These are phyloP conservation scores for Leavenworthia alabamica DNA, from an alignment of 345 rosid species.

Conservation along the genomic window DNA sequence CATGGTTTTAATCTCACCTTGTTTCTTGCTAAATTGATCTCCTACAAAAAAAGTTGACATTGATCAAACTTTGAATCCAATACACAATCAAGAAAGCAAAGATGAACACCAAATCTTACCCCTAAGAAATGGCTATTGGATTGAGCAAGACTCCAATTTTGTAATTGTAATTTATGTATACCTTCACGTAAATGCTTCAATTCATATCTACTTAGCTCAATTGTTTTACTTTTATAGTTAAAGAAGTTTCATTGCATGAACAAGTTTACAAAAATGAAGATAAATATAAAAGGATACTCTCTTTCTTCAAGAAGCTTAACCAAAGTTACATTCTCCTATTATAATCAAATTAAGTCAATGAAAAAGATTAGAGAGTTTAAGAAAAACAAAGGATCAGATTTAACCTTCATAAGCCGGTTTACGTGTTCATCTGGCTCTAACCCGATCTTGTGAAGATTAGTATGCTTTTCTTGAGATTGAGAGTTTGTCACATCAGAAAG, in stretches of 20 bases:
- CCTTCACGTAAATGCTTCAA: conserved; percentile 14
- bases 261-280: neutral
- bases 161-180: conserved; percentile 9
- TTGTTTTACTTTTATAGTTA: conserved; percentile 13
- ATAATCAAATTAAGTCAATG: neutral
- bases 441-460: conserved; percentile 20
- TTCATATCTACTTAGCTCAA: conserved; percentile 12
- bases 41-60: neutral
- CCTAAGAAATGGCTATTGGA: conserved; percentile 15
- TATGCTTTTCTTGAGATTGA: conserved; percentile 37
- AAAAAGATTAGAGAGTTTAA: no score
- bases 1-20: conserved; percentile 20
- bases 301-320: conserved; percentile 59
- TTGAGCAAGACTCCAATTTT: conserved; percentile 25
- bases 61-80: neutral
- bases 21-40: conserved; percentile 18
- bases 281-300: conserved; percentile 71
- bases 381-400: neutral
- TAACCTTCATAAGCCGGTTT: conserved; percentile 38
- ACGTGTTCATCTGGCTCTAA: conserved; percentile 24
- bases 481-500: conserved; percentile 64
- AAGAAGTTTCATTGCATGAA: neutral
- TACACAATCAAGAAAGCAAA: neutral
- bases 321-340: conserved; percentile 56
- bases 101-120: neutral